Base-by-base conservation (phyloP, 164 flowering plant genomes). In the Vitis labrusca region DNA sequence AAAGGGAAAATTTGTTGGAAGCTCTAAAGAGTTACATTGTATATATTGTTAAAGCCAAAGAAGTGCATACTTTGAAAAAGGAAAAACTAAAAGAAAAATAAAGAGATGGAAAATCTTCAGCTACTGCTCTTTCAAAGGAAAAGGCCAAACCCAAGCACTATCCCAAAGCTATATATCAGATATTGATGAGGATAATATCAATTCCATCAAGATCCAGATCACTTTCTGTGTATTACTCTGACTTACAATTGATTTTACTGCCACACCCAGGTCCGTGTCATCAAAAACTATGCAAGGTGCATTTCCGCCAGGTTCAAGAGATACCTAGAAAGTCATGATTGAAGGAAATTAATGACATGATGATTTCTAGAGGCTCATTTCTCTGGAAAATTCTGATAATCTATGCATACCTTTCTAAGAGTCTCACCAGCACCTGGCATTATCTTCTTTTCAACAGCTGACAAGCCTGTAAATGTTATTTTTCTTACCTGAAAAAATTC, bases 251-350 rank as follows among this genome's bases (percentile, higher is more conserved):
- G 95, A 98, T 86, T 91, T 96, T 55, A 96, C 87, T 50, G 99
- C 99, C 61, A 96, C 97, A 61, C 91, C 97, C 75, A 96, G 64
- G 68, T 96, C 97, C 19, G 99, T 97, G 76, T 96, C 99, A 80
- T 96, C 95, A 79, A 96, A 96, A 12, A 96, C 80, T 73, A 96
- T 90, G 85, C 97, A 91, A 37, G 99, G 99, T 50, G 99, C 99
- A 86, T 96, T 96, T 10, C 99, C 98, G 64, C 99, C 99, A 77
- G 93, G 98, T 81, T 96, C 99, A 53, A 96, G 79, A 53, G 98
- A 96, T 49, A 96, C 85, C 99, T 95, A 76, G 37, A 58, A 61
- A 49, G 9, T 14, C 53, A 70, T 69, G 67, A 59, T 7, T 23
- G 49, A 51, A 63, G 47, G 10, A 17, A 61, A 58, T 66, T 50